Evolutionary conservation across 768 basidiomycete genomes (phyloP).

Genomic region (Pluteus cervinus): DNA sequence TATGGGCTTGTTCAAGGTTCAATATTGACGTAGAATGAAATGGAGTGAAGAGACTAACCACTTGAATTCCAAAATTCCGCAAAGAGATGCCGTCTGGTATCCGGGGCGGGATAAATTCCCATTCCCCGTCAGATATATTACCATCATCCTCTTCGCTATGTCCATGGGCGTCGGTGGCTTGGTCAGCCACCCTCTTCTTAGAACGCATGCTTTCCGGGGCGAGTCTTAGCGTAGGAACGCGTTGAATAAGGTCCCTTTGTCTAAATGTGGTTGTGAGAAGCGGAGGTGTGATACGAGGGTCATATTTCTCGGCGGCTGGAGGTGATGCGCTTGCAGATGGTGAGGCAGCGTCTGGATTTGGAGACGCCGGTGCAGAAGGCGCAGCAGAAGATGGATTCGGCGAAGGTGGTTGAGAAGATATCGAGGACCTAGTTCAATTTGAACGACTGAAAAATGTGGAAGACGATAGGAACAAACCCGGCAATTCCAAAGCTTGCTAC

Average conservation of each 20-base stretch:
- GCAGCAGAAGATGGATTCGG: neutral
- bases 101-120: slow-evolving; percentile 63
- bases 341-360: slow-evolving; percentile 12
- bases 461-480: too few relatives aligned
- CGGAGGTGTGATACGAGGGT: slow-evolving; percentile 20
- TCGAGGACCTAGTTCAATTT: too few relatives aligned
- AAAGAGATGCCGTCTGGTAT: slow-evolving; percentile 81
- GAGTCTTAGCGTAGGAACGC: slow-evolving; percentile 14
- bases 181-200: neutral
- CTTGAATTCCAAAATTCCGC: slow-evolving; percentile 86
- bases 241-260: slow-evolving; percentile 35
- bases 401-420: neutral
- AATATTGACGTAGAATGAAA: slow-evolving; percentile 7
- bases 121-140: slow-evolving; percentile 30
- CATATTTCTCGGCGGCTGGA: slow-evolving; percentile 11
- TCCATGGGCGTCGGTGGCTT: too few relatives aligned
- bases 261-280: slow-evolving; percentile 48
- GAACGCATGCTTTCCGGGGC: too few relatives aligned
- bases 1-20: too few relatives aligned
- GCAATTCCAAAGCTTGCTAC: too few relatives aligned
- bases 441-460: too few relatives aligned
- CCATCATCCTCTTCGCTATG: slow-evolving; percentile 10
- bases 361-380: slow-evolving; percentile 10
- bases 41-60: slow-evolving; percentile 58
- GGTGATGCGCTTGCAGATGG: slow-evolving; percentile 12